A percentile compares a stretch with the other conserved stretches of the same genome.
Evolutionary conservation across 2,329 filamentous ascomycete genomes (phyloP).

Genomic region (Fusarium tupiense): DNA sequence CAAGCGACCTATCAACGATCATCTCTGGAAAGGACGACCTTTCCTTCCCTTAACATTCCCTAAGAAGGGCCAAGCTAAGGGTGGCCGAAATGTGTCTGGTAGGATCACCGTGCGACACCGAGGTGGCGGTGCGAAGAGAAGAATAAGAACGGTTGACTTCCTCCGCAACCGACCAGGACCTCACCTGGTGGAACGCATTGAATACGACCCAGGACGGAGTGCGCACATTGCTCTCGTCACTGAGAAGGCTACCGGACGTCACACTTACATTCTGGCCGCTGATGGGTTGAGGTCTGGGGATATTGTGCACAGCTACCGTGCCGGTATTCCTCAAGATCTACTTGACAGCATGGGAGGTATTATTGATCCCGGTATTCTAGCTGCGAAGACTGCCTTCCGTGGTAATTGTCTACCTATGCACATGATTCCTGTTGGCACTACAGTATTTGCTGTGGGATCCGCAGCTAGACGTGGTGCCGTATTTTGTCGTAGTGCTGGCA

Average conservation of each 20-base stretch:
- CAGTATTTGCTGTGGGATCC: slow-evolving; percentile 89
- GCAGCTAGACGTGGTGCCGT: slow-evolving; percentile 78
- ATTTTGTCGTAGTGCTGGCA: slow-evolving; percentile 94
- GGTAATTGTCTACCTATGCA: slow-evolving; percentile 96
- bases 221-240: slow-evolving; percentile 92
- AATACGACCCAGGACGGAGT: slow-evolving; percentile 93
- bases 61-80: slow-evolving; percentile 92
- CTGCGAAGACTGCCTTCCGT: slow-evolving; percentile 90
- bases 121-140: slow-evolving; percentile 90
- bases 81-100: slow-evolving; percentile 89
- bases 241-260: slow-evolving; percentile 75
- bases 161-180: slow-evolving; percentile 79
- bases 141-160: slow-evolving; percentile 94
- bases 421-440: slow-evolving; percentile 95
- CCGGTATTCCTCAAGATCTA: slow-evolving; percentile 87
- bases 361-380: slow-evolving; percentile 94
- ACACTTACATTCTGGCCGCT: slow-evolving; percentile 94
- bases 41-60: slow-evolving; percentile 85
- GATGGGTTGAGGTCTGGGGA: slow-evolving; percentile 95
- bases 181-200: slow-evolving; percentile 91
- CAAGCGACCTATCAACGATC: slow-evolving; percentile 91
- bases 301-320: slow-evolving; percentile 88
- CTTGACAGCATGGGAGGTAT: slow-evolving; percentile 91
- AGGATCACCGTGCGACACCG: slow-evolving; percentile 89
- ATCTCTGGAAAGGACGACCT: slow-evolving; percentile 94